These are phyloP conservation scores for Cylindrotheca closterium DNA, from an alignment of 108 stramenopile species.

Conservation along the genomic window DNA sequence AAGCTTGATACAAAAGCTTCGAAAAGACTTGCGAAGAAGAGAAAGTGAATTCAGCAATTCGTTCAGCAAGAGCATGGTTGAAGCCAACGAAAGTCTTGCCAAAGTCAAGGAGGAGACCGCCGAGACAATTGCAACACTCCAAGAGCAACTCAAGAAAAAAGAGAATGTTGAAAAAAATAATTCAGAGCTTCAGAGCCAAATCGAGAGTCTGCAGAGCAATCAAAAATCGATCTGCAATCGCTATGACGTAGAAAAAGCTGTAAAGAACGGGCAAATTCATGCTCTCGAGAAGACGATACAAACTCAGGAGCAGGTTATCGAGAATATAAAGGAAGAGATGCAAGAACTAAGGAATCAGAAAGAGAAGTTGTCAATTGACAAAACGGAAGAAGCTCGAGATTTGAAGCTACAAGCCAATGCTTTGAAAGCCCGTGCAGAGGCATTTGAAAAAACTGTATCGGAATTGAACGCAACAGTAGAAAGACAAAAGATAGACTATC, in stretches of 20 bases:
- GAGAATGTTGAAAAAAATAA: slow-evolving; percentile 40
- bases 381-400: slow-evolving; percentile 79
- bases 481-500: slow-evolving; percentile 62
- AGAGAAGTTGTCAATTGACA: slow-evolving; percentile 55
- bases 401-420: slow-evolving; percentile 80
- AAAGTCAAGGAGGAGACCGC: neutral
- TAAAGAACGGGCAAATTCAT: slow-evolving; percentile 67
- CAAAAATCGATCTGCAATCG: slow-evolving; percentile 53
- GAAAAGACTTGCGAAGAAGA: slow-evolving; percentile 2
- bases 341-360: slow-evolving; percentile 79
- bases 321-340: slow-evolving; percentile 76
- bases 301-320: slow-evolving; percentile 77
- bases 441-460: slow-evolving; percentile 65
- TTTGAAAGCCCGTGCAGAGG: slow-evolving; percentile 42
- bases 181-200: slow-evolving; percentile 45
- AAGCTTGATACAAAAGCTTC: too few relatives aligned
- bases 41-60: neutral
- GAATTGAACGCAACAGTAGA: slow-evolving; percentile 71
- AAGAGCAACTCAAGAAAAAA: slow-evolving; percentile 10
- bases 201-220: slow-evolving; percentile 50
- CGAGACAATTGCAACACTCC: too few relatives aligned
- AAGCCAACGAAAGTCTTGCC: neutral
- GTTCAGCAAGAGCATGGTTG: neutral
- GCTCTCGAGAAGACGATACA: slow-evolving; percentile 73
- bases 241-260: slow-evolving; percentile 44